These are phyloP conservation scores for Debaryomyces coudertii DNA, from an alignment of 1,139 yeast species.

Conservation along the genomic window DNA sequence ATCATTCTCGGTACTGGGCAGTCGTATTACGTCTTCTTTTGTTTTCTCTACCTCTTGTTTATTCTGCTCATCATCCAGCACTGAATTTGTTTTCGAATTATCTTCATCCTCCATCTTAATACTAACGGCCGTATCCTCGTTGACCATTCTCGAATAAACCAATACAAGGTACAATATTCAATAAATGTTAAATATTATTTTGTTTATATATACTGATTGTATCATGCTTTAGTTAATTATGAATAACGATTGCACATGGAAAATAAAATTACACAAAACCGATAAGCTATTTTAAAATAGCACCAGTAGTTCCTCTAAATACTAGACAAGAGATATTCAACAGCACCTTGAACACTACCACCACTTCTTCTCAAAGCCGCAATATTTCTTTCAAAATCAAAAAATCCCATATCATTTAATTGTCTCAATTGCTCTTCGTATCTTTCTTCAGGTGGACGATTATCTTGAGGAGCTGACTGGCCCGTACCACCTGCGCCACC, in stretches of 20 bases:
- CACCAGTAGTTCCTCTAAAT: not conserved
- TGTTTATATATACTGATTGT: not conserved
- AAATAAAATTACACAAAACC: constrained; percentile 9
- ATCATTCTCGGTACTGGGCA: not conserved
- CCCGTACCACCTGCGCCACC: constrained; percentile 28
- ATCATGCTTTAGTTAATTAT: constrained; percentile 1
- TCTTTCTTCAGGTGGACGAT: constrained; percentile 93
- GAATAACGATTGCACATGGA: constrained; percentile 6
- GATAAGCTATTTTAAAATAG: not conserved
- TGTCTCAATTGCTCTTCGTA: constrained; percentile 90
- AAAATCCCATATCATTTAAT: constrained; percentile 94
- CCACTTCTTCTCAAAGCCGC: constrained; percentile 93
- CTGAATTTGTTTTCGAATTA: not conserved
- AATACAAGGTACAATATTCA: not conserved
- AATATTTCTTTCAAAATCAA: constrained; percentile 89
- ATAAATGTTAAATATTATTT: not conserved
- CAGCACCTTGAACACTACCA: constrained; percentile 96
- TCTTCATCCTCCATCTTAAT: not conserved
- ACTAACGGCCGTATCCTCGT: not conserved
- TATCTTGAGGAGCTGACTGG: constrained; percentile 58
- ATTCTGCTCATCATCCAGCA: not conserved
- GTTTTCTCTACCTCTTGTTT: not conserved
- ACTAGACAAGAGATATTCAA: constrained; percentile 71
- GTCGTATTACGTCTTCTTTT: constrained; percentile 3
- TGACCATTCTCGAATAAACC: not conserved